A percentile compares a stretch with the other conserved stretches of the same genome.
These are phyloP conservation scores for Dissophora globulifera DNA, from an alignment of 192 early-diverging fungal species.

Conservation along the genomic window DNA sequence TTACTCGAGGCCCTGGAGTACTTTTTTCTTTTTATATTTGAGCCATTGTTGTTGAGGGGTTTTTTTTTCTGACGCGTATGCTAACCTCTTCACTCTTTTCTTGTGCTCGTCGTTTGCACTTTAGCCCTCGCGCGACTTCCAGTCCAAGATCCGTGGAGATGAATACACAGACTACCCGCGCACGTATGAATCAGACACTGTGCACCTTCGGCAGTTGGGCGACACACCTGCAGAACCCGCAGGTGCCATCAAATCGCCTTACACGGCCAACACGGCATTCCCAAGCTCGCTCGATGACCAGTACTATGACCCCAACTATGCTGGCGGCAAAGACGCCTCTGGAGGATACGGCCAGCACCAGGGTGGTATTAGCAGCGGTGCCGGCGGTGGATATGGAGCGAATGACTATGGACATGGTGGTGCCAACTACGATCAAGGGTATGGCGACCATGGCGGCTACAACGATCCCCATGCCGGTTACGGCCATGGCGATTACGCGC, in stretches of 20 bases:
- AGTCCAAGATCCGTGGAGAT: slow-evolving; percentile 59
- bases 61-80: not conserved
- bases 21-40: no score
- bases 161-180: slow-evolving; percentile 45
- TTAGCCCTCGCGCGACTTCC: slow-evolving; percentile 61
- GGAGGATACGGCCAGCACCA: slow-evolving; percentile 11
- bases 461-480: slow-evolving; percentile 14
- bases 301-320: slow-evolving; percentile 49
- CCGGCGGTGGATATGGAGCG: slow-evolving; percentile 11
- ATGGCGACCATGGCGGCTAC: not conserved
- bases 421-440: slow-evolving; percentile 7
- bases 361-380: not conserved
- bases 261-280: slow-evolving; percentile 19
- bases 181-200: slow-evolving; percentile 41
- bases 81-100: not conserved
- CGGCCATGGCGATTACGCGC: slow-evolving; percentile 22
- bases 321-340: slow-evolving; percentile 25
- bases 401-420: slow-evolving; percentile 3
- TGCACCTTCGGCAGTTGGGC: slow-evolving; percentile 54
- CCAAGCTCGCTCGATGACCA: slow-evolving; percentile 18
- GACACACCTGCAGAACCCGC: slow-evolving; percentile 24
- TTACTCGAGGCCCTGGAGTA: no score
- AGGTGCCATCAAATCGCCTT: slow-evolving; percentile 25
- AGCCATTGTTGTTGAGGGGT: no score
- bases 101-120: no score